These are phyloP conservation scores for Mycosphaerella arachidis DNA, from an alignment of 2,329 filamentous ascomycete genomes.

Conservation along the genomic window DNA sequence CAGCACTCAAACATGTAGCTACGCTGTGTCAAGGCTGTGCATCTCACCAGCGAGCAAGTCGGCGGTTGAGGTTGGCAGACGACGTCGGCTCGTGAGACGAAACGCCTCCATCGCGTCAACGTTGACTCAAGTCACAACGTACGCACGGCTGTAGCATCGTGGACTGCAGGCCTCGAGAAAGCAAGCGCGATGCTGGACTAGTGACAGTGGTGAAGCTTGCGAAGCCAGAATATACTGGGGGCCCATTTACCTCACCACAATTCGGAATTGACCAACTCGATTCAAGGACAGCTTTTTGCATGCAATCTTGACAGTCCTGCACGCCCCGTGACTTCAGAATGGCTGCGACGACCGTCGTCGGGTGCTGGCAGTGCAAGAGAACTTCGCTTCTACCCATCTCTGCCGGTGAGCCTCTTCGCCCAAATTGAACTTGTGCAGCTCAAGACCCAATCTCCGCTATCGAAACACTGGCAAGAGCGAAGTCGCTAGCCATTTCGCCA, in stretches of 20 bases:
- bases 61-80: not conserved
- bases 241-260: not conserved
- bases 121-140: not conserved
- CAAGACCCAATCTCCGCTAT: not conserved
- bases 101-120: conserved; percentile 9
- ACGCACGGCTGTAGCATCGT: not conserved
- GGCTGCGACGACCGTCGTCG: not conserved
- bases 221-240: not conserved
- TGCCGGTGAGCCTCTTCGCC: not conserved
- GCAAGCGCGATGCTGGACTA: conserved; percentile 3
- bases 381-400: not conserved
- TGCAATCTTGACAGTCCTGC: no score
- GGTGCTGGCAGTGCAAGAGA: not conserved
- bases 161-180: conserved; percentile 2
- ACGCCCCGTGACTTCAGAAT: no score
- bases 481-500: not conserved
- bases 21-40: not conserved
- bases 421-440: not conserved
- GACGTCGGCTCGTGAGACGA: conserved; percentile 8
- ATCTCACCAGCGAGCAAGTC: not conserved
- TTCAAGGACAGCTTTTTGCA: not conserved
- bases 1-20: not conserved
- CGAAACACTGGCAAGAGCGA: not conserved
- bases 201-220: not conserved
- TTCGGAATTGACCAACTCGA: not conserved